Base-by-base conservation (phyloP, 495 filamentous ascomycete species). In the Penicillium taxi region DNA sequence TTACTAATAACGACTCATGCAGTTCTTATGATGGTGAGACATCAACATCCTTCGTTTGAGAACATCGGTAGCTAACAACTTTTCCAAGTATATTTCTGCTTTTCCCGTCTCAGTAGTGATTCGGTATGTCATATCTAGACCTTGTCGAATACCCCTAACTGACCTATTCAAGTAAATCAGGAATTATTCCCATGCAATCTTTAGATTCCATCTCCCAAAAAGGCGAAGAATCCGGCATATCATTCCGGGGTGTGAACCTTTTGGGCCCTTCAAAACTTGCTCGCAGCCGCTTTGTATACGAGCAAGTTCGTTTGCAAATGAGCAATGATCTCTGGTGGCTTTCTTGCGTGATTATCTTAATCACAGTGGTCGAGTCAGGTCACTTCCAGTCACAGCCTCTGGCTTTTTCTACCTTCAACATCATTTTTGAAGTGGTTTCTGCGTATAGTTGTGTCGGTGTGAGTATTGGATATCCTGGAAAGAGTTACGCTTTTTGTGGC, bases 401-500 rank as follows among this genome's bases (percentile, higher is more conserved):
- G 17, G 67, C 68, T 1, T 90, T 76, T 61, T 84, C 77, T 35
- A 78, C 86, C n/a, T 91, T 93, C 56, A 90, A 89, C 48, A 73
- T 93, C 41, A 68, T 87, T 25, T 94, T 94, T 49, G 87, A 94
- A 42, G 75, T 82, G 6, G 78, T 93, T 1, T 81, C 75, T n/a
- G 87, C 75, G 1, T 93, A 93, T 45, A 85, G 82, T n/a, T 84
- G 78, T 45, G 86, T 93, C 4, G 86, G 87, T 6, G 80, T 91
- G 33, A 78, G 70, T 25, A 70, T 86, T 9, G 86, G 87, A 0
- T 59, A 80, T 18, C 82, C 83, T 0, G 67, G 72, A 24, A 63
- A 70, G 21, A 71, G 73, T 11, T 84, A 82, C 46, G 77, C 75
- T 20, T 88, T 91, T 47, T 76, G 70, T 30, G 84, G 86, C 0